phyloP scores from a whole-genome alignment of 2,329 filamentous ascomycete species.

The Penicillium sp. region DNA sequence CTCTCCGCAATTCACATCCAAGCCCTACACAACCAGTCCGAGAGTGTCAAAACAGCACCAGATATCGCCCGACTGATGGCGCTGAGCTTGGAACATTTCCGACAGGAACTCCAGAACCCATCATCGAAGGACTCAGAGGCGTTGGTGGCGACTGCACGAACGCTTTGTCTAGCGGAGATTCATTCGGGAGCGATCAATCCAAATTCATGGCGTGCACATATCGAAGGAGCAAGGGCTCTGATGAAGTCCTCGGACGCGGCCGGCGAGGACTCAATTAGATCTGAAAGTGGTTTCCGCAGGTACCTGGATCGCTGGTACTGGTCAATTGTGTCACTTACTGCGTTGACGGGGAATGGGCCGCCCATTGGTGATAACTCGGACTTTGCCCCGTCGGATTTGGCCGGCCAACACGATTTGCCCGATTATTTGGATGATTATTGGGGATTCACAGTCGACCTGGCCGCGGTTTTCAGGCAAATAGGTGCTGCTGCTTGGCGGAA shows the following conservation, averaged over 20 bases:
- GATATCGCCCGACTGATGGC: conserved; percentile 41
- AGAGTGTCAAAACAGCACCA: conserved; percentile 36
- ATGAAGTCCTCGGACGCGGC: conserved; percentile 28
- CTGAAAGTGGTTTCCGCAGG: conserved; percentile 33
- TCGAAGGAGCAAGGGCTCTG: conserved; percentile 43
- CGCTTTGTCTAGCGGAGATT: conserved; percentile 44
- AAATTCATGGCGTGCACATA: conserved; percentile 44
- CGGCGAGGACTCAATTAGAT: conserved; percentile 22
- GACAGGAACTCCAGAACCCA: conserved; percentile 38
- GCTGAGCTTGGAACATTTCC: conserved; percentile 42
- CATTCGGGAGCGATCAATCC: conserved; percentile 41
- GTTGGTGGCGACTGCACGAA: conserved; percentile 43
- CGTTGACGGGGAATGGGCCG: conserved; percentile 39
- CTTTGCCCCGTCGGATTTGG: conserved; percentile 14
- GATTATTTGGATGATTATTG: conserved; percentile 45
- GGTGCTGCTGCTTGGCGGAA: conserved; percentile 37
- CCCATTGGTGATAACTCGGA: conserved; percentile 30
- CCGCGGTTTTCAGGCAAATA: conserved; percentile 40
- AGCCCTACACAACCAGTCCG: conserved; percentile 35
- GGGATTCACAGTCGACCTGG: conserved; percentile 42
- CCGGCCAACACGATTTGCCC: conserved; percentile 16
- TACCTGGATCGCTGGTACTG: conserved; percentile 43
- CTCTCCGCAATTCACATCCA: conserved; percentile 44
- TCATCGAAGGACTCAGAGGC: conserved; percentile 32
- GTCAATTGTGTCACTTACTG: conserved; percentile 43